phyloP scores from a whole-genome alignment of 1,139 yeast genomes.

The Suhomyces choctaworum region DNA sequence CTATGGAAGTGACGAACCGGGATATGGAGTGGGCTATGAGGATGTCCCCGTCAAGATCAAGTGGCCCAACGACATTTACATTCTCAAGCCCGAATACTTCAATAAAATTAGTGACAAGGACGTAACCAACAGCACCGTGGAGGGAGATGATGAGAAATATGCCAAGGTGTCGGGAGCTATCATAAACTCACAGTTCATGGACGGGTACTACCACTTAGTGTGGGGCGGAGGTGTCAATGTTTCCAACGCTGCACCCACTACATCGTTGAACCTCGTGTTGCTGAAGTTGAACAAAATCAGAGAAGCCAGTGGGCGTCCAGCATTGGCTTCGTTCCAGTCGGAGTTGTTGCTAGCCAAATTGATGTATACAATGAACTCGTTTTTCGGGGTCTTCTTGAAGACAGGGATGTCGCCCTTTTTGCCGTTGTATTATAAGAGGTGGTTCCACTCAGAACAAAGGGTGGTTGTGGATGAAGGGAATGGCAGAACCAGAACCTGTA shows the following conservation, averaged over 20 bases:
- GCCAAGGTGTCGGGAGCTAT: conserved; percentile 83
- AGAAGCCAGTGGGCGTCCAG: conserved; percentile 34
- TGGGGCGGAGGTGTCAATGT: conserved; percentile 90
- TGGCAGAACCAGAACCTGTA: conserved; percentile 48
- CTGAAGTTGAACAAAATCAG: conserved; percentile 57
- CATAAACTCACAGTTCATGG: conserved; percentile 71
- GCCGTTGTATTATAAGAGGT: conserved; percentile 71
- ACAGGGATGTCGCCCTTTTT: conserved; percentile 72
- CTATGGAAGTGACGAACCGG: conserved; percentile 50
- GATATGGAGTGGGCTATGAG: conserved; percentile 56
- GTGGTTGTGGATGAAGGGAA: conserved; percentile 55
- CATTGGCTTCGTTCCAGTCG: conserved; percentile 51
- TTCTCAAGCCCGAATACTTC: conserved; percentile 62
- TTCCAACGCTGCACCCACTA: conserved; percentile 85
- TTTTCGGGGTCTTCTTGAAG: conserved; percentile 57
- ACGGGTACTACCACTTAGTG: conserved; percentile 59
- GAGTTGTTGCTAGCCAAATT: conserved; percentile 73
- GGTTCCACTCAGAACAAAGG: conserved; percentile 80
- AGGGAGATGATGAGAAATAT: conserved; percentile 51
- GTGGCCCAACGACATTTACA: conserved; percentile 97
- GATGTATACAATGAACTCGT: conserved; percentile 61
- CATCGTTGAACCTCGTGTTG: conserved; percentile 75
- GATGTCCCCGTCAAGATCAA: conserved; percentile 79
- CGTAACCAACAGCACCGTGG: conserved; percentile 34
- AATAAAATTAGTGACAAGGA: conserved; percentile 29